Evolutionary conservation across 148 eudicot species (phyloP), one percentile per base, ranked within the genome.

Genomic region (Cornus suecica): DNA sequence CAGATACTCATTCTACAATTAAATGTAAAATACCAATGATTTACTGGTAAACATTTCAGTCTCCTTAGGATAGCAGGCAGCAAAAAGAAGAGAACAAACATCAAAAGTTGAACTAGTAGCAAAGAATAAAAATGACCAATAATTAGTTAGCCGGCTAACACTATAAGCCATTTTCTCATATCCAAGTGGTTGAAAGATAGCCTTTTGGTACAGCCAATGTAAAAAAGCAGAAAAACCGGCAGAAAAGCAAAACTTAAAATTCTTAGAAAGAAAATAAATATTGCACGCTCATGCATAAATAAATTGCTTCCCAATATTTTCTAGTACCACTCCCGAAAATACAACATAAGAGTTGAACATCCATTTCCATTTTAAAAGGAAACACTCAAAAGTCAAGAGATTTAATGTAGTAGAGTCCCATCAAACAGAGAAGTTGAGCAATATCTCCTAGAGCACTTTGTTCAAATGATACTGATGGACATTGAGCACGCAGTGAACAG

Each of bases 11-110:
- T 58, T 51, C 58, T 6, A 22, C n/a, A 25, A 27, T 37, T 10
- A 60, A 27, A 74, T 16, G 2, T 62, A 20, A 61, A 37, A 62
- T 4, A 23, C 25, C 32, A 48, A 48, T 48, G 2, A 48, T 48
- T 48, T 48, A 5, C 65, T 56, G 65, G 48, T 72, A 58, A 23
- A 56, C 42, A 37, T 8, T 37, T 5, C 65, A 71, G 65, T 41
- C 26, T 56, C 24, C 30, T 56, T 1, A 48, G 31, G 65, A 30
- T 48, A 56, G 74, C 26, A 72, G 65, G 74, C 26, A 72, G 65
- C 60, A 2, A 31, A 37, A 10, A 32, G 29, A 58, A 13, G 30
- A 0, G 2, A 16, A 48, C 54, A 48, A 48, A 48, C 15, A 1
- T 3, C 54, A 48, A 11, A 48, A 13, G 15, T 48, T 11, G 15